Evolutionary conservation across 2,329 filamentous ascomycete species (phyloP).

Genomic region (Penicillium sp.): DNA sequence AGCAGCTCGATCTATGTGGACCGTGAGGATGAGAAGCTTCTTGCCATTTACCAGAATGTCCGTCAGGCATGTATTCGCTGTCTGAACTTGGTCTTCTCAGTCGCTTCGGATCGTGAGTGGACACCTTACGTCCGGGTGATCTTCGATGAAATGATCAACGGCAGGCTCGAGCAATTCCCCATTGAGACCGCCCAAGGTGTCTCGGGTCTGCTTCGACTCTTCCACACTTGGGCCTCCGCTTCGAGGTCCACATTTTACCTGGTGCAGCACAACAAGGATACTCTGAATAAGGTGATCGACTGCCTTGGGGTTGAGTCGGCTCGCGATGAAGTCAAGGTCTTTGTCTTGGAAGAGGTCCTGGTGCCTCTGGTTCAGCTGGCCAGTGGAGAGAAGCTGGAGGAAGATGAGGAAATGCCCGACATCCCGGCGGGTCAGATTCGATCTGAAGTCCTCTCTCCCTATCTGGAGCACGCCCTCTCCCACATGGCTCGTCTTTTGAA

Average conservation of each 20-base stretch:
- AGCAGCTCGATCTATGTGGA: constrained; percentile 26
- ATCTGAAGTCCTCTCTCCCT: constrained; percentile 45
- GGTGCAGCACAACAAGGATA: constrained; percentile 52
- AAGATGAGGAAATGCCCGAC: constrained; percentile 45
- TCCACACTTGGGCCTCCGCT: constrained; percentile 73
- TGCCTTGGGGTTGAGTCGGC: constrained; percentile 67
- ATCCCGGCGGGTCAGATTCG: constrained; percentile 39
- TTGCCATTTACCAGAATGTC: constrained; percentile 46
- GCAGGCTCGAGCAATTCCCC: constrained; percentile 71
- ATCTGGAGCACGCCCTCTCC: constrained; percentile 62
- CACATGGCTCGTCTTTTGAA: constrained; percentile 52
- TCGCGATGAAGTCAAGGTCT: constrained; percentile 81
- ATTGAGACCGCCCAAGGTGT: constrained; percentile 84
- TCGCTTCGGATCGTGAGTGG: constrained; percentile 68
- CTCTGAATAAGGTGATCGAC: constrained; percentile 68
- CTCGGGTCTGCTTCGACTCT: constrained; percentile 73
- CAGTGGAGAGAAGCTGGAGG: constrained; percentile 49
- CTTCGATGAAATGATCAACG: constrained; percentile 69
- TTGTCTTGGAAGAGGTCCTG: constrained; percentile 69
- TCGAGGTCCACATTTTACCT: constrained; percentile 66
- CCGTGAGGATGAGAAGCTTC: constrained; percentile 29
- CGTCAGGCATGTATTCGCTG: constrained; percentile 68
- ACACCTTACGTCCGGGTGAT: constrained; percentile 64
- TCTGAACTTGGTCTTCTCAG: constrained; percentile 70
- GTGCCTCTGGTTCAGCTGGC: constrained; percentile 62